Conservation (phyloP, 2,329 filamentous ascomycete species). For the Cercospora sp. region DNA sequence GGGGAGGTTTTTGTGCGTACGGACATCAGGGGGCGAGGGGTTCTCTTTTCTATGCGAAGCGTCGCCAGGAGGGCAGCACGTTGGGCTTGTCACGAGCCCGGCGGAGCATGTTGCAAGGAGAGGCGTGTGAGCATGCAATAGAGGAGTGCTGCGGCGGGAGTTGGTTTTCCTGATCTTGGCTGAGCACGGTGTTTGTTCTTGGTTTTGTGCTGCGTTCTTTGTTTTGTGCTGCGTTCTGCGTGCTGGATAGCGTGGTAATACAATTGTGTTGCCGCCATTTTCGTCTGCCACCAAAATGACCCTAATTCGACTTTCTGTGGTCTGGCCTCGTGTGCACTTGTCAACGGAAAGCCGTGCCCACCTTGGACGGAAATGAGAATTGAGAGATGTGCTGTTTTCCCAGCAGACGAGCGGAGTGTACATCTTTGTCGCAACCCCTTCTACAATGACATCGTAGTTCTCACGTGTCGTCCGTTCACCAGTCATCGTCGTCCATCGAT, state of each 20-base stretch:
- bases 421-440: neutral
- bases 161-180: neutral
- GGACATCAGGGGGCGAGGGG: slow-evolving; percentile 15
- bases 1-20: slow-evolving; percentile 14
- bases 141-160: neutral
- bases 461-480: neutral
- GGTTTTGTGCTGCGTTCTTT: slow-evolving; percentile 7
- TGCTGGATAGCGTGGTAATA: slow-evolving; percentile 5
- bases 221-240: slow-evolving; percentile 7
- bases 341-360: neutral
- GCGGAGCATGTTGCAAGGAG: neutral
- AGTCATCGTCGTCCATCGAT: neutral
- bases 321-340: neutral
- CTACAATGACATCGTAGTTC: neutral
- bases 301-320: neutral
- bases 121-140: neutral
- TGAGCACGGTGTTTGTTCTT: neutral
- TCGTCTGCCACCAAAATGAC: too few relatives aligned
- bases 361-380: neutral
- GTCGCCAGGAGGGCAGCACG: neutral
- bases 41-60: slow-evolving; percentile 9
- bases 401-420: neutral
- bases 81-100: neutral
- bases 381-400: neutral
- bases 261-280: slow-evolving; percentile 9